Percentiles rank a stretch among this genome's conserved stretches.
Evolutionary conservation across 345 rosid genomes (phyloP).

Genomic region (Cardiospermum halicacabum): DNA sequence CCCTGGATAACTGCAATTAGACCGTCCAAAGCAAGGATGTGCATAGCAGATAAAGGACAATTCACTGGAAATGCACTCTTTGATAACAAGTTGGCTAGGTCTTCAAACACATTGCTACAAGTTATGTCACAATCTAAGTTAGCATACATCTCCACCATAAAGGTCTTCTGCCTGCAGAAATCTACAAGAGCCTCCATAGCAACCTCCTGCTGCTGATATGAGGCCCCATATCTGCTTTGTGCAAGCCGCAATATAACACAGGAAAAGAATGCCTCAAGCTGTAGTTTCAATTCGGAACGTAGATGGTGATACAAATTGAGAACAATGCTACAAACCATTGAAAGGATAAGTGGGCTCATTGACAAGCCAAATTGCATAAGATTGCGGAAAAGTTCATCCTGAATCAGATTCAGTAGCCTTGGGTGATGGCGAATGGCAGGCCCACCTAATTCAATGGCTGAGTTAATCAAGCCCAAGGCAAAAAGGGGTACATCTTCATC

Average conservation of each 20-base stretch:
- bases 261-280: constrained; percentile 98
- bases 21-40: constrained; percentile 95
- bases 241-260: constrained; percentile 97
- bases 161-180: constrained; percentile 93
- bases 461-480: constrained; percentile 91
- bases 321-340: constrained; percentile 92
- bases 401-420: constrained; percentile 78
- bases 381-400: constrained; percentile 92
- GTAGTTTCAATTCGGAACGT: constrained; percentile 79
- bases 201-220: constrained; percentile 98
- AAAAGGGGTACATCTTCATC: constrained; percentile 98
- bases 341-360: constrained; percentile 90
- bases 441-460: constrained; percentile 91
- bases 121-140: constrained; percentile 98
- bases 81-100: constrained; percentile 85
- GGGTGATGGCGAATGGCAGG: constrained; percentile 73
- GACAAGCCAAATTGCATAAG: constrained; percentile 97
- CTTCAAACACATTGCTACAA: constrained; percentile 96
- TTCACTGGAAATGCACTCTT: constrained; percentile 98
- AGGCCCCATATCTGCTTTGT: constrained; percentile 89
- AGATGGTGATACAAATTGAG: constrained; percentile 91
- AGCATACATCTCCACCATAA: constrained; percentile 99
- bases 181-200: constrained; percentile 99
- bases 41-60: constrained; percentile 95
- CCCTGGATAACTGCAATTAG: constrained; percentile 94